Evolutionary conservation across 2,329 filamentous ascomycete species (phyloP).

Genomic region (Chaetomium globosum): DNA sequence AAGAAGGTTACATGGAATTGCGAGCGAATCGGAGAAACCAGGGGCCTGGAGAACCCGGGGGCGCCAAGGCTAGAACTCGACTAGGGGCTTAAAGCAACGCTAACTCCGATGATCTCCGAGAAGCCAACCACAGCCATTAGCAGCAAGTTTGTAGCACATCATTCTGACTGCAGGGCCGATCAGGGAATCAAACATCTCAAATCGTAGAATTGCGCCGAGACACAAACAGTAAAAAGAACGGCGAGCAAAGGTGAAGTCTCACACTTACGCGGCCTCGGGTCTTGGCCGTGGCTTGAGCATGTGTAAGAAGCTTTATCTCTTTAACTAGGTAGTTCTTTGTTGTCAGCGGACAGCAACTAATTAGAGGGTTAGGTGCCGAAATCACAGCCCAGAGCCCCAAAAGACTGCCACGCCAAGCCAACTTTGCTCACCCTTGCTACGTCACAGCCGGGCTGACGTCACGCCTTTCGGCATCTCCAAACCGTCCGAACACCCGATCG

Average conservation of each 20-base stretch:
- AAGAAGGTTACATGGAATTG: conserved; percentile 6
- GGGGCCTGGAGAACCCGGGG: not conserved
- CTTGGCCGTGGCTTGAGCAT: not conserved
- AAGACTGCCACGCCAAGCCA: not conserved
- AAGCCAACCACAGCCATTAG: not conserved
- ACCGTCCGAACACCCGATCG: conserved; percentile 14
- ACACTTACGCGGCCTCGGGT: not conserved
- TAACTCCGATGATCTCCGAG: not conserved
- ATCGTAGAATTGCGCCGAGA: not conserved
- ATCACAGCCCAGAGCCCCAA: too few relatives aligned
- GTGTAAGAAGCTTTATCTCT: not conserved
- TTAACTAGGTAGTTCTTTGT: not conserved
- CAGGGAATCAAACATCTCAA: not conserved
- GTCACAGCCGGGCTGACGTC: conserved; percentile 21
- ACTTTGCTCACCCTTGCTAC: not conserved
- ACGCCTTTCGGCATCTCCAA: not conserved
- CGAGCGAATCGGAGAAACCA: not conserved
- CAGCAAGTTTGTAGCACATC: not conserved
- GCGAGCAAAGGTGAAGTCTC: not conserved
- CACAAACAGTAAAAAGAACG: not conserved
- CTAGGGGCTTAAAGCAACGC: not conserved
- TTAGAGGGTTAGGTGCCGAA: not conserved
- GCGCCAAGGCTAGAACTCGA: too few relatives aligned
- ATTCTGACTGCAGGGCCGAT: not conserved
- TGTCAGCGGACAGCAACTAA: not conserved